Evolutionary conservation across 805 yeast genomes (phyloP), one percentile per base, ranked within the genome.

Genomic region (Starmerella khaoyaiensis): DNA sequence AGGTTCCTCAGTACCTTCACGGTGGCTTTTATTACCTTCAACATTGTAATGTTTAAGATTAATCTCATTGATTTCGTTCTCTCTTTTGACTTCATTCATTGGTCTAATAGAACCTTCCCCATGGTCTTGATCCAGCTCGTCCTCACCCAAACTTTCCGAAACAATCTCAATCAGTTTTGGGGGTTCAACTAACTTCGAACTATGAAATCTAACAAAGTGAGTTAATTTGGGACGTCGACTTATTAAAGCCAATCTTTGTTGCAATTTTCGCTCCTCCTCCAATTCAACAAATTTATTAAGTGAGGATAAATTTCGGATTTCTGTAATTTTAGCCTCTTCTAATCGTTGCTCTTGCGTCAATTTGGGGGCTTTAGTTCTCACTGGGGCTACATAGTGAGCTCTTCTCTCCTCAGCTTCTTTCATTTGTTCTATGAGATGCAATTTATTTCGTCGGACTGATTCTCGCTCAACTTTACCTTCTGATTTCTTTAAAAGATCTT

Each of bases 271-370:
- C 32, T 73, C 76, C 28, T 78, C 62, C 55, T 90, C 98, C 53
- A 81, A 87, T 50, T 86, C 93, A 49, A 77, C 72, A 53, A 80
- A 90, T 50, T 70, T 65, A 44, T 79, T 74, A 46, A 90, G 62
- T 3, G 95, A 79, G 20, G 72, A 63, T 2, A 74, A 61, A 56
- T 90, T 90, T 30, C 70, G 68, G 53, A 69, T 67, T 58, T 90
- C 98, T 0, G 96, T 90, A 48, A 76, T 79, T 31, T 75, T 63
- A 1, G 98, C 97, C 55, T 83, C 90, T n/a, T 69, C 76, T 31
- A 79, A 57, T 28, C 77, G 62, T 52, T 79, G 82, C 41, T 72
- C 83, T 48, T 79, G 79, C 0, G 90, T 78, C 51, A 74, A 60
- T 39, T 48, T 49, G 21, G 46, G 55, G 17, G 46, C 54, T 34